These are phyloP conservation scores for Metarhizium anisopliae DNA, from an alignment of 2,329 filamentous ascomycete genomes.

Conservation along the genomic window DNA sequence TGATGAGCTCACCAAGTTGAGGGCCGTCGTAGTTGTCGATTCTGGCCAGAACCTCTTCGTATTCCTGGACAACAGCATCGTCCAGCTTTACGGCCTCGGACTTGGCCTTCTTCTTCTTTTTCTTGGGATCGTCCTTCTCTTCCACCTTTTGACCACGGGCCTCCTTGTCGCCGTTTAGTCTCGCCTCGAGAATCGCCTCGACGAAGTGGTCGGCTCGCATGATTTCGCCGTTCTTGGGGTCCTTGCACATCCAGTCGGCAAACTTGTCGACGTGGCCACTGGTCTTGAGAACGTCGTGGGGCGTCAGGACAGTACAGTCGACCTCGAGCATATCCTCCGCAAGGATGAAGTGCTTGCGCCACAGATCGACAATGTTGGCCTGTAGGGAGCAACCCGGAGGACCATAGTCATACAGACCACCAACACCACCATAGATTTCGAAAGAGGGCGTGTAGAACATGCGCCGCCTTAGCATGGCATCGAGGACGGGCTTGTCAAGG, in stretches of 20 bases:
- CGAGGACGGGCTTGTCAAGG: conserved; percentile 73
- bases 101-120: conserved; percentile 88
- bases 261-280: conserved; percentile 97
- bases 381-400: conserved; percentile 80
- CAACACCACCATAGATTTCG: conserved; percentile 87
- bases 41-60: conserved; percentile 81
- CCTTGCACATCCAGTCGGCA: conserved; percentile 98
- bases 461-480: conserved; percentile 77
- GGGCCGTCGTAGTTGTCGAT: conserved; percentile 93
- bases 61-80: conserved; percentile 78
- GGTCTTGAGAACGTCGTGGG: conserved; percentile 88
- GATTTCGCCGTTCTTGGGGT: conserved; percentile 95
- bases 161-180: conserved; percentile 85
- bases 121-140: conserved; percentile 61
- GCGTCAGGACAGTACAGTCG: conserved; percentile 89
- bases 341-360: conserved; percentile 88
- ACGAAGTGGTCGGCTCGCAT: conserved; percentile 94
- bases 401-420: conserved; percentile 88
- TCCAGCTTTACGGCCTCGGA: conserved; percentile 76
- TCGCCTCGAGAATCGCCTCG: conserved; percentile 81
- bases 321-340: conserved; percentile 94
- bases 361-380: conserved; percentile 78
- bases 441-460: conserved; percentile 94
- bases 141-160: conserved; percentile 77
- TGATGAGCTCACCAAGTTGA: conserved; percentile 79